These are phyloP conservation scores for Bullera alba DNA, from an alignment of 768 basidiomycete species.

Conservation along the genomic window DNA sequence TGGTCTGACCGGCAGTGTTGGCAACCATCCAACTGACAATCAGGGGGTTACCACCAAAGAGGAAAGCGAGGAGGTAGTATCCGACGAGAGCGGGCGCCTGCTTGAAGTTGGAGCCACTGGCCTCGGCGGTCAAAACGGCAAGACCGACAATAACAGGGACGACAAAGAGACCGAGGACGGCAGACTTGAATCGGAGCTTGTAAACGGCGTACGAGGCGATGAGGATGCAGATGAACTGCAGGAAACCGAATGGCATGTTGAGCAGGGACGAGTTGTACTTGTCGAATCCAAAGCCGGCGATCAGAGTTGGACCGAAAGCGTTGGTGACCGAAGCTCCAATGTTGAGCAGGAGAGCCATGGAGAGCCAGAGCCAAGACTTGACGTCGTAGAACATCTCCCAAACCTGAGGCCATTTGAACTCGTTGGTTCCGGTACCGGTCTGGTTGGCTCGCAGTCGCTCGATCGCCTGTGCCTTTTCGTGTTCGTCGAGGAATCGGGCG, in stretches of 20 bases:
- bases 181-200: constrained; percentile 24
- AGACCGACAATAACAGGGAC: constrained; percentile 32
- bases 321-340: constrained; percentile 35
- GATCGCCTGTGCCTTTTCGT: constrained; percentile 36
- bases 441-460: constrained; percentile 43
- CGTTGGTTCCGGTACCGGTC: constrained; percentile 39
- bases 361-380: constrained; percentile 32
- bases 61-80: constrained; percentile 42
- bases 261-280: constrained; percentile 46
- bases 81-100: constrained; percentile 34
- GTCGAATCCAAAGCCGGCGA: constrained; percentile 26
- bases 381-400: constrained; percentile 32
- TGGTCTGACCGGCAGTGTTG: constrained; percentile 39
- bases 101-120: constrained; percentile 7
- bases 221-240: constrained; percentile 46
- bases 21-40: constrained; percentile 44
- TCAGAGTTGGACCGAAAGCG: constrained; percentile 31
- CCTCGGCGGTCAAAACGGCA: constrained; percentile 33
- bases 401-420: constrained; percentile 38
- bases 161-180: constrained; percentile 22
- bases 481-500: constrained; percentile 36
- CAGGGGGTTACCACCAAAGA: constrained; percentile 44
- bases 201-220: constrained; percentile 27
- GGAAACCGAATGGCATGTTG: constrained; percentile 51
- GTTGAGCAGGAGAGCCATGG: constrained; percentile 27